A percentile compares a stretch with the other conserved stretches of the same genome.
phyloP scores from a whole-genome alignment of 805 yeast species.

The Starmerella bombi region DNA sequence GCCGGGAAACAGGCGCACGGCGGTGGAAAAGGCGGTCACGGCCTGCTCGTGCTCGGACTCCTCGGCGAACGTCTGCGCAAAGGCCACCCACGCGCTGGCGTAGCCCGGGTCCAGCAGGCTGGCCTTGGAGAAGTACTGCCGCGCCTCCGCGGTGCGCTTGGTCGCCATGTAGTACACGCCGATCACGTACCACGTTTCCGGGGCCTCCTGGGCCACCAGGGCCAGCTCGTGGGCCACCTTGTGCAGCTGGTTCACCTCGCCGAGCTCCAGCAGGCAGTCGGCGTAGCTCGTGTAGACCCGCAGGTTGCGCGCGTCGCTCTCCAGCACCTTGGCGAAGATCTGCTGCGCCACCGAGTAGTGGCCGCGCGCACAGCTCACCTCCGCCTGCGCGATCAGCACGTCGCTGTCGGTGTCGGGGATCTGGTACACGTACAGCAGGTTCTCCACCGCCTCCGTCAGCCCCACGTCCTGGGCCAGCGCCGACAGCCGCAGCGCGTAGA shows the following conservation, averaged over 20 bases:
- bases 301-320: slow-evolving; percentile 54
- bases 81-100: slow-evolving; percentile 95
- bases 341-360: slow-evolving; percentile 62
- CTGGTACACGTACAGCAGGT: slow-evolving; percentile 58
- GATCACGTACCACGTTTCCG: slow-evolving; percentile 84
- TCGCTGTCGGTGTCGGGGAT: slow-evolving; percentile 52
- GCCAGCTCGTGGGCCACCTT: slow-evolving; percentile 73
- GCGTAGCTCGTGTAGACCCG: slow-evolving; percentile 63
- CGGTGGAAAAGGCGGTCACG: slow-evolving; percentile 90
- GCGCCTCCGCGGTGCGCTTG: slow-evolving; percentile 62
- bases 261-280: slow-evolving; percentile 73
- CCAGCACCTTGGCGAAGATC: slow-evolving; percentile 45
- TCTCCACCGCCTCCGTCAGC: slow-evolving; percentile 51
- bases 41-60: slow-evolving; percentile 99
- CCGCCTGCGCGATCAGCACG: slow-evolving; percentile 54
- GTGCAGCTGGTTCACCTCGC: slow-evolving; percentile 69
- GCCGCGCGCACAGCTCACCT: slow-evolving; percentile 58
- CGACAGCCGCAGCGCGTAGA: slow-evolving; percentile 65
- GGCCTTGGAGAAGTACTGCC: slow-evolving; percentile 78
- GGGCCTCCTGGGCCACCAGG: slow-evolving; percentile 64
- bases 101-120: slow-evolving; percentile 78
- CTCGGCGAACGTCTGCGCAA: slow-evolving; percentile 93
- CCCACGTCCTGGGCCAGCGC: slow-evolving; percentile 47
- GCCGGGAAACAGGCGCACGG: slow-evolving; percentile 63
- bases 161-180: slow-evolving; percentile 78